Base-by-base conservation (phyloP, 345 rosid species). In the Rhodamnia argentea region DNA sequence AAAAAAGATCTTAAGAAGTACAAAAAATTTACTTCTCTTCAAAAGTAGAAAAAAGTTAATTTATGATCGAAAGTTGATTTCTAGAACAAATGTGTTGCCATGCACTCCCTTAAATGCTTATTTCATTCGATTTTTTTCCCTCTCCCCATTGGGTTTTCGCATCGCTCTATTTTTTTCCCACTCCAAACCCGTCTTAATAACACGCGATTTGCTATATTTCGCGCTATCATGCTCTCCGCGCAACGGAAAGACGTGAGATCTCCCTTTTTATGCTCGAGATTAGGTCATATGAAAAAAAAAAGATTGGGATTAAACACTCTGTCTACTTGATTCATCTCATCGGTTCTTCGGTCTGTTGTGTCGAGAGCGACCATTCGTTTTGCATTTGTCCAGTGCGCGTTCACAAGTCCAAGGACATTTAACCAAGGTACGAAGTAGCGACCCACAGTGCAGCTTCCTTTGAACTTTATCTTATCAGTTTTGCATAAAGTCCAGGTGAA, bases 111-210 rank as follows among this genome's bases (percentile, higher is more conserved):
- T 42, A 5, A 42, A 6, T 42, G 78, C 40, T 15, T 3, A 29
- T 15, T 7, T 62, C 75, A 7, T 62, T 62, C 5, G 5, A 29
- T 27, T 7, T 13, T 52, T 52, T 52, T 52, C 0, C 6, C 6
- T 29, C 11, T 62, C 3, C 0, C 5, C 3, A 0, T 64, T 0
- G 76, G 14, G 24, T 16, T 16, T 64, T 32, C 1, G 1, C 0
- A 1, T 64, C 12, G 0, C 18, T 62, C 10, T 16, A 3, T 7
- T 64, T n/a, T 53, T 7, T 29, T 62, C 27, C 11, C 22, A 37
- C 11, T 27, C 74, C 20, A 60, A 27, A 2, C 3, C 18, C 10
- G 15, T 27, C 20, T 37, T 60, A n/a, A n/a, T 60, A 16, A n/a
- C 15, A 27, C 16, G 5, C 37, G 37, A 14, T 27, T 60, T 60